A percentile compares a stretch with the other conserved stretches of the same genome.
These are phyloP conservation scores for Gossypium mustelinum DNA, from an alignment of 345 rosid species.

Conservation along the genomic window DNA sequence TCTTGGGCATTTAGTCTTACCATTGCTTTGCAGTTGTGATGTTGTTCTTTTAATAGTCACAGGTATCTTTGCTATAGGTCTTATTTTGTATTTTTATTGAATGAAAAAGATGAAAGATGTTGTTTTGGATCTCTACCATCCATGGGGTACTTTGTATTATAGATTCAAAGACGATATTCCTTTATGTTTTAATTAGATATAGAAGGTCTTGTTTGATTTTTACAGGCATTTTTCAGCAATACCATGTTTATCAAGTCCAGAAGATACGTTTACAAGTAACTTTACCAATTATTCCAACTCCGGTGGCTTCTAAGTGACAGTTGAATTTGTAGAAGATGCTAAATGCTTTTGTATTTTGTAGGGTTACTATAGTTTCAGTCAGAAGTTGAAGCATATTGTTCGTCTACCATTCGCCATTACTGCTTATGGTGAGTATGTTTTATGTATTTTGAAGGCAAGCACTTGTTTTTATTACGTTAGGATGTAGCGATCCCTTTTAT, in stretches of 20 bases:
- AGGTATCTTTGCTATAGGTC: constrained; percentile 31
- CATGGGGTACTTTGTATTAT: not conserved
- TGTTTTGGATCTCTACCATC: constrained; percentile 1
- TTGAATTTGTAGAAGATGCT: constrained; percentile 6
- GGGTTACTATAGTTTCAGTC: constrained; percentile 97
- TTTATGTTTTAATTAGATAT: not conserved
- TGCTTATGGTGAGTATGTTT: constrained; percentile 59
- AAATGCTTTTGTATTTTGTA: constrained; percentile 28
- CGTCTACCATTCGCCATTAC: constrained; percentile 84
- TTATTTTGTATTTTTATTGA: constrained; percentile 5
- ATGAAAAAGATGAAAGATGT: not conserved
- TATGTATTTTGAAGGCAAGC: not conserved
- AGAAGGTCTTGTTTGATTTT: constrained; percentile 14
- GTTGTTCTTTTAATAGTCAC: constrained; percentile 66
- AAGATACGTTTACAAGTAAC: constrained; percentile 86
- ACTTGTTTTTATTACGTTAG: not conserved
- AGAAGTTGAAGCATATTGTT: constrained; percentile 92
- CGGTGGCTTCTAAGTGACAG: not conserved
- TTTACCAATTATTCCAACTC: not conserved
- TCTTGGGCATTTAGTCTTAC: constrained; percentile 35
- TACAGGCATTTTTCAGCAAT: constrained; percentile 82
- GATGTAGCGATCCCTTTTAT: not conserved
- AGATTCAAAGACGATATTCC: not conserved
- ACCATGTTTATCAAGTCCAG: constrained; percentile 85
- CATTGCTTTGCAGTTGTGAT: constrained; percentile 73